A percentile compares a stretch with the other conserved stretches of the same genome.
phyloP scores from a whole-genome alignment of 495 filamentous ascomycete species.

The Hypoxylon perforatum region DNA sequence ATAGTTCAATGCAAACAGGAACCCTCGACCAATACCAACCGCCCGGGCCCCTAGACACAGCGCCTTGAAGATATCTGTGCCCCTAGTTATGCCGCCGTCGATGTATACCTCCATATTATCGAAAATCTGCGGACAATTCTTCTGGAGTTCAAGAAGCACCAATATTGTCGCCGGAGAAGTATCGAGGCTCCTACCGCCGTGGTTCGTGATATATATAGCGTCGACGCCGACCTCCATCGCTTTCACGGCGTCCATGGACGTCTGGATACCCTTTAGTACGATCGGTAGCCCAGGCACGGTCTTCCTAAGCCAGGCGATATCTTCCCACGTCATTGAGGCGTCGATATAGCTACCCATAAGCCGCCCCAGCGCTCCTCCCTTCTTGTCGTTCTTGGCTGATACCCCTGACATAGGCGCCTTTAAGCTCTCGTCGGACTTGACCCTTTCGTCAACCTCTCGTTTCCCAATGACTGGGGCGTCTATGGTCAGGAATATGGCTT shows the following conservation, averaged over 20 bases:
- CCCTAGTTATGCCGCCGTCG: constrained; percentile 73
- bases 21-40: constrained; percentile 72
- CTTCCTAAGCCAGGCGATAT: constrained; percentile 66
- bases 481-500: constrained; percentile 74
- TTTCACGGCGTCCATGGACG: constrained; percentile 66
- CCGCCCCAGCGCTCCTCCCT: constrained; percentile 76
- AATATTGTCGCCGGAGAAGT: constrained; percentile 70
- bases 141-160: constrained; percentile 71
- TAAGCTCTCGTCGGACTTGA: constrained; percentile 65
- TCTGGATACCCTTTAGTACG: constrained; percentile 74
- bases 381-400: constrained; percentile 70
- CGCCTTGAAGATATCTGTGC: constrained; percentile 76
- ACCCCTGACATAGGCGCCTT: constrained; percentile 68
- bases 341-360: constrained; percentile 81
- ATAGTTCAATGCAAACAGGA: constrained; percentile 72
- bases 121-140: constrained; percentile 69
- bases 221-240: constrained; percentile 67
- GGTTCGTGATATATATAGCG: constrained; percentile 73
- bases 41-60: constrained; percentile 72
- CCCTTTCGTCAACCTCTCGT: constrained; percentile 68
- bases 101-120: constrained; percentile 71
- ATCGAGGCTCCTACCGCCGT: constrained; percentile 76
- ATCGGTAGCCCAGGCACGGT: constrained; percentile 59
- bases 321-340: constrained; percentile 78
- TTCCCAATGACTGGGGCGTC: constrained; percentile 74